These are phyloP conservation scores for Buxus sempervirens DNA, from an alignment of 164 flowering plant genomes.

Conservation along the genomic window DNA sequence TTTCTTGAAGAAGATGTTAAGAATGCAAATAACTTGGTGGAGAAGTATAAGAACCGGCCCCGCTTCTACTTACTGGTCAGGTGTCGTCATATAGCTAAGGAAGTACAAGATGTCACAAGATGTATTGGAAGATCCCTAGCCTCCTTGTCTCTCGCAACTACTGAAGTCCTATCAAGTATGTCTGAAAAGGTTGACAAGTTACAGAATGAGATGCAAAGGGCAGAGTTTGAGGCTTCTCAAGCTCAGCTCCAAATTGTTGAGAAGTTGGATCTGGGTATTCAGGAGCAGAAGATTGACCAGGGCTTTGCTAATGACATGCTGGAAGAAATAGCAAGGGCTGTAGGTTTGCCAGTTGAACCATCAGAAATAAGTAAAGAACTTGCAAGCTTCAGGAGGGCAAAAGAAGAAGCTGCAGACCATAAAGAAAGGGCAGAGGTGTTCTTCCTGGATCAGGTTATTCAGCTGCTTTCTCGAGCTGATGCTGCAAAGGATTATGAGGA, in stretches of 20 bases:
- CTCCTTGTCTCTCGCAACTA: slow-evolving; percentile 47
- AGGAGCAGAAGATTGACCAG: slow-evolving; percentile 49
- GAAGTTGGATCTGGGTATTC: slow-evolving; percentile 53
- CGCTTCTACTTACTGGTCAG: slow-evolving; percentile 59
- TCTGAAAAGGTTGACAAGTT: slow-evolving; percentile 54
- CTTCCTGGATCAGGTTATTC: slow-evolving; percentile 64
- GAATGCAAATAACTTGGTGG: slow-evolving; percentile 54
- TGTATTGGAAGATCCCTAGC: slow-evolving; percentile 61
- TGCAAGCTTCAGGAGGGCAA: slow-evolving; percentile 50
- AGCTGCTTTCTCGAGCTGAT: slow-evolving; percentile 64
- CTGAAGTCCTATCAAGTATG: slow-evolving; percentile 51
- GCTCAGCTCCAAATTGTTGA: slow-evolving; percentile 52
- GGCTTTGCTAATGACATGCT: slow-evolving; percentile 73
- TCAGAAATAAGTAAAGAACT: slow-evolving; percentile 61
- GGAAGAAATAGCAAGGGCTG: slow-evolving; percentile 62
- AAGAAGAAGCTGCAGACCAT: slow-evolving; percentile 59
- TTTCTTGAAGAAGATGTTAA: slow-evolving; percentile 52
- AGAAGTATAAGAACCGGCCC: slow-evolving; percentile 56
- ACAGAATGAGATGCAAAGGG: slow-evolving; percentile 73
- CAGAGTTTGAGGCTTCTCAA: slow-evolving; percentile 51
- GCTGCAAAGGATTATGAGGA: slow-evolving; percentile 66
- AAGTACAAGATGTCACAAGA: slow-evolving; percentile 59
- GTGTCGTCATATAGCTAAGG: slow-evolving; percentile 59
- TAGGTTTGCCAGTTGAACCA: slow-evolving; percentile 63
- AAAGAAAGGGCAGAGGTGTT: slow-evolving; percentile 57